Evolutionary conservation across 495 filamentous ascomycete species (phyloP).

Genomic region (Talaromyces liani): DNA sequence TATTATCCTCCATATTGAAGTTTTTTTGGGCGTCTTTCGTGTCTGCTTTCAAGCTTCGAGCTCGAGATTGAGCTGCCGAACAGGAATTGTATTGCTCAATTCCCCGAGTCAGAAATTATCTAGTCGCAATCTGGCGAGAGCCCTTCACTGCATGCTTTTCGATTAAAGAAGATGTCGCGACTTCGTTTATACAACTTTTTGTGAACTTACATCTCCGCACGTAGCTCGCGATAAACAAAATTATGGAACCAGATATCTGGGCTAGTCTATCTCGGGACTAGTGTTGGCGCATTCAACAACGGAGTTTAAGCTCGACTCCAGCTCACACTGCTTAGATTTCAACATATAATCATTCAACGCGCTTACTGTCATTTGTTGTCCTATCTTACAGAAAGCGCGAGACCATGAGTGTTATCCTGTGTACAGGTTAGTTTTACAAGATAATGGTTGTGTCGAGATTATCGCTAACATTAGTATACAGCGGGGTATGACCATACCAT

Average conservation of each 20-base stretch:
- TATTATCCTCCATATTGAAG: constrained; percentile 1
- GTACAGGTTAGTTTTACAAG: constrained; percentile 59
- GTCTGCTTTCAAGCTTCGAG: not conserved
- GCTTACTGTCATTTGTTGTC: constrained; percentile 1
- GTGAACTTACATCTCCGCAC: not conserved
- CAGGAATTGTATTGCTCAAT: no score
- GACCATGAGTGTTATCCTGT: constrained; percentile 81
- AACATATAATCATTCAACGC: not conserved
- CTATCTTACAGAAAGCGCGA: not conserved
- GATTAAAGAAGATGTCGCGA: not conserved
- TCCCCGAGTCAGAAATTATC: not conserved
- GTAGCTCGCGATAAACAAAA: not conserved
- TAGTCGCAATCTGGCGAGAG: not conserved
- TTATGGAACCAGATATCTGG: not conserved
- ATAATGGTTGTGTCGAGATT: not conserved
- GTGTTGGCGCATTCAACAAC: not conserved
- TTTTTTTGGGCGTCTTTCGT: not conserved
- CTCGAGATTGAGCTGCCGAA: no score
- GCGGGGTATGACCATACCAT: constrained; percentile 99
- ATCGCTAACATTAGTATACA: constrained; percentile 25
- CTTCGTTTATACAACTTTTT: not conserved
- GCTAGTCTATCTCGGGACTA: not conserved
- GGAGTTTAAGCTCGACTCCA: not conserved
- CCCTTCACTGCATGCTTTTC: not conserved
- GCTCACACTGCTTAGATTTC: not conserved